Conservation (phyloP, 331 rosid species). For the Pyrus hybrid region DNA sequence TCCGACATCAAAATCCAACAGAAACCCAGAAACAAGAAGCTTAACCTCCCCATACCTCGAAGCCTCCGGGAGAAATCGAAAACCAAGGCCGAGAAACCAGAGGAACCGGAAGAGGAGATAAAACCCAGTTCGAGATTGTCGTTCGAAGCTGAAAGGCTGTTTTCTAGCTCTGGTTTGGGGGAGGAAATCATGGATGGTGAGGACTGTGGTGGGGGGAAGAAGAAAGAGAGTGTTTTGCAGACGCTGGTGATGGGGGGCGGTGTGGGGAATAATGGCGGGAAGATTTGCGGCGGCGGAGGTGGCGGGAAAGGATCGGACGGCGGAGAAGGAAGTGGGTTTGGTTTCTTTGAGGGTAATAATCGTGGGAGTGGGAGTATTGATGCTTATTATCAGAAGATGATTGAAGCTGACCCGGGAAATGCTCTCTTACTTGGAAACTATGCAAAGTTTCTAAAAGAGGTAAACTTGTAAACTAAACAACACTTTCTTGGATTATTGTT, state of each 20-base stretch:
- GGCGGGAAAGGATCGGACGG: constrained; percentile 28
- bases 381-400: constrained; percentile 64
- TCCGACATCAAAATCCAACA: constrained; percentile 24
- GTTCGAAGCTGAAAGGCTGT: constrained; percentile 22
- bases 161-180: constrained; percentile 45
- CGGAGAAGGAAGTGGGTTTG: constrained; percentile 33
- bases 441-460: constrained; percentile 85
- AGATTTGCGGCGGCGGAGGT: constrained; percentile 28
- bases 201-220: constrained; percentile 7
- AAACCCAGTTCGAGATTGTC: constrained; percentile 4
- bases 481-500: not conserved
- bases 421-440: constrained; percentile 75
- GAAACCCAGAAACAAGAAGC: constrained; percentile 16
- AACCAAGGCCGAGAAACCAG: constrained; percentile 18
- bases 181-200: constrained; percentile 12
- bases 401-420: constrained; percentile 62
- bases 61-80: not conserved
- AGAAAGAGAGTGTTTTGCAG: constrained; percentile 25
- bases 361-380: constrained; percentile 42
- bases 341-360: constrained; percentile 29
- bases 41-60: not conserved
- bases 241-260: constrained; percentile 48
- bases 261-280: constrained; percentile 43
- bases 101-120: constrained; percentile 9
- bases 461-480: not conserved